Percentiles rank a stretch among this genome's conserved stretches.
Conservation (phyloP, 352 stramenopile species). For the Phytopythium kandeliae region DNA sequence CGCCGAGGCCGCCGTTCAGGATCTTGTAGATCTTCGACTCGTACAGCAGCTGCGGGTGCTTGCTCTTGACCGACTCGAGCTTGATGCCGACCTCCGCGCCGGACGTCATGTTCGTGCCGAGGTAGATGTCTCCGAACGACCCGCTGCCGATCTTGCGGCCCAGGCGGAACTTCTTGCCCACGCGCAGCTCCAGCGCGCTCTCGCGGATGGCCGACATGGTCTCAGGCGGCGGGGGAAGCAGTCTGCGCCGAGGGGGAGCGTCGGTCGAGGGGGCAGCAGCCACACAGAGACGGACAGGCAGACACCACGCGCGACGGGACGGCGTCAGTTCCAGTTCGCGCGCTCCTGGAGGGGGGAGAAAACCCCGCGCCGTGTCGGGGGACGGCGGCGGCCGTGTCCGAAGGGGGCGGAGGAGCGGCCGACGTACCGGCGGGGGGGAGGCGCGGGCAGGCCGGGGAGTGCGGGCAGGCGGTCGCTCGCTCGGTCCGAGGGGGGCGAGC, state of each 20-base stretch:
- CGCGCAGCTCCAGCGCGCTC: constrained; percentile 91
- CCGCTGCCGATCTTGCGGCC: constrained; percentile 98
- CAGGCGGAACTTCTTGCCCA: constrained; percentile 99
- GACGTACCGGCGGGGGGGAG: too few species aligned
- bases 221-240: too few species aligned
- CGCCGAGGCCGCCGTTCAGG: constrained; percentile 97
- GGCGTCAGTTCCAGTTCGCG: too few species aligned
- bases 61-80: constrained; percentile 96
- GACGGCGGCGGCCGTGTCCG: too few species aligned
- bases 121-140: constrained; percentile 99
- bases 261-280: neutral
- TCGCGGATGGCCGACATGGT: constrained; percentile 4
- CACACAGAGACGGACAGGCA: too few species aligned
- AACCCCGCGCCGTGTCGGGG: too few species aligned
- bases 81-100: constrained; percentile 99
- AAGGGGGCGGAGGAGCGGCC: too few species aligned
- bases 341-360: too few species aligned
- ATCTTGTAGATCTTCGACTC: constrained; percentile 99
- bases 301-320: too few species aligned
- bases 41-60: constrained; percentile 98
- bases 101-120: constrained; percentile 99
- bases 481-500: too few species aligned
- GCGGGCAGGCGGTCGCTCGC: too few species aligned
- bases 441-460: too few species aligned
- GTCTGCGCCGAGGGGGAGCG: neutral